These are phyloP conservation scores for Diaporthe amygdali DNA, from an alignment of 2,329 filamentous ascomycete species.

Conservation along the genomic window DNA sequence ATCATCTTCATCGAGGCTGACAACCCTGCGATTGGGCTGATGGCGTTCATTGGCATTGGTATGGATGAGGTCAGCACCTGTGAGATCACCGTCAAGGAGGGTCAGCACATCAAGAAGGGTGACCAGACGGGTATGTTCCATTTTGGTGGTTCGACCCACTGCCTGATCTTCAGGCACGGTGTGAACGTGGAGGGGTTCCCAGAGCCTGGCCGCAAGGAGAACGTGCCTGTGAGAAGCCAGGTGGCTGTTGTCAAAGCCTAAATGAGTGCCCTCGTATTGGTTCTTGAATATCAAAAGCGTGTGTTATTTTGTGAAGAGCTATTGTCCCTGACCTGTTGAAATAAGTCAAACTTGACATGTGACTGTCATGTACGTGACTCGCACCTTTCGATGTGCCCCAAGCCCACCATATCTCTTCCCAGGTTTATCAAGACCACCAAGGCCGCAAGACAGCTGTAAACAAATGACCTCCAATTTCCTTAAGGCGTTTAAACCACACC, in stretches of 20 bases:
- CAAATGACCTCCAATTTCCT: too few relatives aligned
- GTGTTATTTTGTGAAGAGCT: background rate
- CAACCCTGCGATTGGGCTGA: constrained; percentile 68
- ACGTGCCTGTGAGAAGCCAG: constrained; percentile 45
- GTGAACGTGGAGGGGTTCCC: constrained; percentile 53
- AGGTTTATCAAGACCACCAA: too few relatives aligned
- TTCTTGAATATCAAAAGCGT: background rate
- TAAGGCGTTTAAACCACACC: too few relatives aligned
- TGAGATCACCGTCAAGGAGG: constrained; percentile 71
- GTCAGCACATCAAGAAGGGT: constrained; percentile 71
- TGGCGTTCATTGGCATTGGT: constrained; percentile 74
- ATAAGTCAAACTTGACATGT: too few relatives aligned
- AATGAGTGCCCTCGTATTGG: background rate
- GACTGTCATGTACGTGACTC: too few relatives aligned
- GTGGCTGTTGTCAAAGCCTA: constrained; percentile 36
- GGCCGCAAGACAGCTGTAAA: too few relatives aligned
- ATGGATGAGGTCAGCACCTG: constrained; percentile 81
- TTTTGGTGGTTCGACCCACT: constrained; percentile 76
- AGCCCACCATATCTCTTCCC: too few relatives aligned
- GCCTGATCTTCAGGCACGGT: constrained; percentile 67
- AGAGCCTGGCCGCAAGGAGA: constrained; percentile 38
- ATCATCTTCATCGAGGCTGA: constrained; percentile 53
- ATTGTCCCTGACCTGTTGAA: too few relatives aligned
- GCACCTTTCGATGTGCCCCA: too few relatives aligned
- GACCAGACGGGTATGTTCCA: constrained; percentile 81